Conservation (phyloP, 2,329 filamentous ascomycete genomes). For the Xylariaceae sp. region DNA sequence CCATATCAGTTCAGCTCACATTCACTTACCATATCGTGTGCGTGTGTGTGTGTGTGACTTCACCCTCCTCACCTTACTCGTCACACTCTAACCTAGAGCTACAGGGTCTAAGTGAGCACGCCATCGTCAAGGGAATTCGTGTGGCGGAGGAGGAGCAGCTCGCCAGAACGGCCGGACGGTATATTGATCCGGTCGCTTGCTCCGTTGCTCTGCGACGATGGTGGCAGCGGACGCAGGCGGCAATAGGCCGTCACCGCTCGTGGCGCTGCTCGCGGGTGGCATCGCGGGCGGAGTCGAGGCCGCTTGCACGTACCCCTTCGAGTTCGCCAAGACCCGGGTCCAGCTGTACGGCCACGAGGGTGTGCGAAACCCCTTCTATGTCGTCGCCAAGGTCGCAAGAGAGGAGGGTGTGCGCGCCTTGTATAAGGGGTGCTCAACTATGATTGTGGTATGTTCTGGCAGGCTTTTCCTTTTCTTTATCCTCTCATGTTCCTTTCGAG, state of each 20-base stretch:
- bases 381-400: constrained; percentile 60
- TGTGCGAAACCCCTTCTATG: constrained; percentile 58
- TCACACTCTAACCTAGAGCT: no score
- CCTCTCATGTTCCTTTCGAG: neutral
- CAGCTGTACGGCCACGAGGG: constrained; percentile 53
- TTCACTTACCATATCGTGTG: no score
- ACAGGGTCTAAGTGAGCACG: no score
- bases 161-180: no score
- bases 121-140: no score
- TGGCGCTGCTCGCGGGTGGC: constrained; percentile 40
- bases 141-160: no score
- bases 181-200: no score
- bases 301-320: constrained; percentile 60
- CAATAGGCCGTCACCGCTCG: constrained; percentile 35
- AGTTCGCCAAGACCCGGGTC: constrained; percentile 68
- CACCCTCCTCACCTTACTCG: no score
- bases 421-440: constrained; percentile 61
- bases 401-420: constrained; percentile 61
- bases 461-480: constrained; percentile 2
- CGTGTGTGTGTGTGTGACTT: no score
- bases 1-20: no score
- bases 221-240: constrained; percentile 32
- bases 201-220: constrained; percentile 41
- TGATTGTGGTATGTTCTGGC: constrained; percentile 56
- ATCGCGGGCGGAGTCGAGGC: constrained; percentile 43